Evolutionary conservation across 31 red algal genomes (phyloP), one percentile per base, ranked within the genome.

Genomic region (Bonnemaisonia californica): DNA sequence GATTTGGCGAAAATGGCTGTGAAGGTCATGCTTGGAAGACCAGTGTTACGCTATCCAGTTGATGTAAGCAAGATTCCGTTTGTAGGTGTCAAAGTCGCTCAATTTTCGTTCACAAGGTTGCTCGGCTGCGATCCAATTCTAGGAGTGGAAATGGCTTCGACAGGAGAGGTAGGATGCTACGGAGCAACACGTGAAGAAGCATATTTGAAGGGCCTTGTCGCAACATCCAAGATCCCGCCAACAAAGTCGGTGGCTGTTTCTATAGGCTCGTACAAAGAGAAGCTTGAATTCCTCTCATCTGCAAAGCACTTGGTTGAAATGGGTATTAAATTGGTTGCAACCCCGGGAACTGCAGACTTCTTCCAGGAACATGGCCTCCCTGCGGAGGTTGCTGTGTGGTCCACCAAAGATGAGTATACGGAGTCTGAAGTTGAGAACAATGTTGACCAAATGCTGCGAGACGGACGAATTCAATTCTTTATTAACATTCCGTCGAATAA

Each of bases 401-500:
- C 96, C 18, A 83, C 54, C 13, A 61, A 84, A 41, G 89, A 87
- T 54, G 96, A 98, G 42, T 98, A 88, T 47, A 59, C 87, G 1
- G 65, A 72, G 70, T 79, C 86, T 3, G 89, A 87, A 34, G 83
- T 72, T 64, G 62, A 83, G 33, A 91, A 92, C 81, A 86, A 90
- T 33, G 70, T 94, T 27, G 82, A 94, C 13, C 77, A 62, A 23
- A 85, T 98, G 82, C 76, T 98, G 29, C 84, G 87, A 24, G 84
- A 92, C 26, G 85, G 93, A 64, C 57, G 85, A 56, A 73, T 98
- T 67, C 91, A 95, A 51, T 93, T 83, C 62, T 93, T 98, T 66
- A 98, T 98, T 74, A 98, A 98, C 71, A 87, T 98, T 57, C 96
- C 96, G 40, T 93, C 90, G 47, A 91, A 88, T 33, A 98, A 98